These are phyloP conservation scores for Saccharomycopsis schoenii DNA, from an alignment of 805 yeast genomes.

Conservation along the genomic window DNA sequence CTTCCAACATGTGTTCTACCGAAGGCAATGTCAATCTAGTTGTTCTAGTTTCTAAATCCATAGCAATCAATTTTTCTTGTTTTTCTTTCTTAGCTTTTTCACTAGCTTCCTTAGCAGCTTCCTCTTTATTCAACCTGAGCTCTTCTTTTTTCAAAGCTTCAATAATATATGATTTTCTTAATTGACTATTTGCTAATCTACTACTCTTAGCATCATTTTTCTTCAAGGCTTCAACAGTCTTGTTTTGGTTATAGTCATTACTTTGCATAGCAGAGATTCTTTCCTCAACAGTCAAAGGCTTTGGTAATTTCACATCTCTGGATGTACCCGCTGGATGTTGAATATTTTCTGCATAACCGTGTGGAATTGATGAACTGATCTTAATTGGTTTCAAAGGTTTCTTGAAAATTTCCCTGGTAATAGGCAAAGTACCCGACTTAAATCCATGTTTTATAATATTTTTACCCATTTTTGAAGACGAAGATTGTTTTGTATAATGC, in stretches of 20 bases:
- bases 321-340: slow-evolving; percentile 55
- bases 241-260: slow-evolving; percentile 30
- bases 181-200: slow-evolving; percentile 43
- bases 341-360: slow-evolving; percentile 65
- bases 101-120: slow-evolving; percentile 28
- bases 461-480: slow-evolving; percentile 34
- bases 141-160: slow-evolving; percentile 53
- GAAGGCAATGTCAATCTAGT: slow-evolving; percentile 68
- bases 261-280: slow-evolving; percentile 46
- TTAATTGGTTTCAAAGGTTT: slow-evolving; percentile 47
- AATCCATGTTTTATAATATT: slow-evolving; percentile 37
- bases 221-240: slow-evolving; percentile 26
- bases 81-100: slow-evolving; percentile 28
- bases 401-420: slow-evolving; percentile 64
- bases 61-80: slow-evolving; percentile 23
- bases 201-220: slow-evolving; percentile 33
- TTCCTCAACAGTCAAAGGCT: slow-evolving; percentile 48
- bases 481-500: not conserved
- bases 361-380: slow-evolving; percentile 38
- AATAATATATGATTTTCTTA: slow-evolving; percentile 62
- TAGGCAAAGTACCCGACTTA: slow-evolving; percentile 78
- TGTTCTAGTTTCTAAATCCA: slow-evolving; percentile 31
- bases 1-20: slow-evolving; percentile 52
- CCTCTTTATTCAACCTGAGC: slow-evolving; percentile 31
- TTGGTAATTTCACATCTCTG: slow-evolving; percentile 44